These are phyloP conservation scores for Casuarina cunninghamiana DNA, from an alignment of 306 rosid species.

Conservation along the genomic window DNA sequence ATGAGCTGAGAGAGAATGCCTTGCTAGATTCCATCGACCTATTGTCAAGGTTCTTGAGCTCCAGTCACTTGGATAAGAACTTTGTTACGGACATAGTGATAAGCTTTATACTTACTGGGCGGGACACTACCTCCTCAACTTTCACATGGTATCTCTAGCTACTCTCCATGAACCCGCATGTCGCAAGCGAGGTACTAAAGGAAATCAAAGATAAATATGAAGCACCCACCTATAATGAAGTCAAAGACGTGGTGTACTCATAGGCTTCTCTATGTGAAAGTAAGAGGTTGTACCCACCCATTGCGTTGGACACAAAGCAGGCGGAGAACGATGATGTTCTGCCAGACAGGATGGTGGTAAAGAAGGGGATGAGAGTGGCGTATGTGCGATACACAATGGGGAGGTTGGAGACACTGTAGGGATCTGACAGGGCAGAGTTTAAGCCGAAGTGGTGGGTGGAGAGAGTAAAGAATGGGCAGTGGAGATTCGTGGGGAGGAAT, in stretches of 20 bases:
- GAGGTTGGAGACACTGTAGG: no score
- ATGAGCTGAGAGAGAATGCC: slow-evolving; percentile 26
- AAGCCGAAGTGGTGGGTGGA: slow-evolving; percentile 64
- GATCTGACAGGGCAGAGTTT: slow-evolving; percentile 14
- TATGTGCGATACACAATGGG: no score
- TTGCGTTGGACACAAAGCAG: neutral
- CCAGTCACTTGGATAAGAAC: slow-evolving; percentile 48
- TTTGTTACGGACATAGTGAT: slow-evolving; percentile 53
- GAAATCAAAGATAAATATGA: slow-evolving; percentile 37
- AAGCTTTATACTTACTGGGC: slow-evolving; percentile 63
- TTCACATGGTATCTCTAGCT: slow-evolving; percentile 79
- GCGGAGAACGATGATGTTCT: no score
- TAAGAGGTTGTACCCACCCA: slow-evolving; percentile 70
- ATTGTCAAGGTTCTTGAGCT: slow-evolving; percentile 47
- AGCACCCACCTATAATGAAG: no score
- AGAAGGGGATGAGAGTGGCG: slow-evolving; percentile 54
- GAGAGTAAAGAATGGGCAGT: slow-evolving; percentile 7
- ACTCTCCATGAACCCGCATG: slow-evolving; percentile 33
- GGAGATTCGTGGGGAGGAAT: slow-evolving; percentile 34
- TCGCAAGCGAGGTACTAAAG: slow-evolving; percentile 32
- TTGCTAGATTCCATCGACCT: slow-evolving; percentile 38
- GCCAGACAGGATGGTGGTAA: neutral
- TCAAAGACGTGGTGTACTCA: no score
- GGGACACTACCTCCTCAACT: slow-evolving; percentile 55
- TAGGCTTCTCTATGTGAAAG: slow-evolving; percentile 63